phyloP scores from a whole-genome alignment of 78 protist species.

The Abeoforma whisleri region DNA sequence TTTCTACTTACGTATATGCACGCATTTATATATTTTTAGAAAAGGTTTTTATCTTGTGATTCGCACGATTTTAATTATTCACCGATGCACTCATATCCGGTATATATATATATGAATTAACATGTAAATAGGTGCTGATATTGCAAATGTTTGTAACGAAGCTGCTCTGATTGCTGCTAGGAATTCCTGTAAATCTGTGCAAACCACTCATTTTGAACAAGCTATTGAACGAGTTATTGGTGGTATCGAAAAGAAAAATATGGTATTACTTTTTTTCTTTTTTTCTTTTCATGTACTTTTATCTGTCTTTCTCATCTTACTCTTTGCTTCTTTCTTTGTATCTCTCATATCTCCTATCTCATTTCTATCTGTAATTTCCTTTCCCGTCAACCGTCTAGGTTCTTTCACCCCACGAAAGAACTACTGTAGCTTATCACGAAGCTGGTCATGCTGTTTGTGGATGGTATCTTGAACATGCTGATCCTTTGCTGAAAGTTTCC shows the following conservation, averaged over 20 bases:
- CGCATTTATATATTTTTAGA: no score
- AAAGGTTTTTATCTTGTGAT: no score
- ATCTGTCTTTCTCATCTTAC: no score
- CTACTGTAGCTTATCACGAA: slow-evolving; percentile 91
- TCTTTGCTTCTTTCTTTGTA: no score
- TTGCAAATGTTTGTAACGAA: slow-evolving; percentile 87
- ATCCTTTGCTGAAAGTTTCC: slow-evolving; percentile 85
- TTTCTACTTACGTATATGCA: no score
- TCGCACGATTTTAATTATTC: not conserved
- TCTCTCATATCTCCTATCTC: no score
- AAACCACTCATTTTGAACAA: slow-evolving; percentile 67
- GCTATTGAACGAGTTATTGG: slow-evolving; percentile 93
- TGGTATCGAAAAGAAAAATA: slow-evolving; percentile 60
- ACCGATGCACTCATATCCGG: not conserved
- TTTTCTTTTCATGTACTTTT: no score
- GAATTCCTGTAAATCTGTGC: not conserved
- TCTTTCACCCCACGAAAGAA: slow-evolving; percentile 63
- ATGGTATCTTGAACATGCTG: slow-evolving; percentile 90
- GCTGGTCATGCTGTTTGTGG: slow-evolving; percentile 96
- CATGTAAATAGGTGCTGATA: slow-evolving; percentile 68
- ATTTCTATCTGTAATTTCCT: no score
- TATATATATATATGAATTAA: not conserved
- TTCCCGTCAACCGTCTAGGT: no score
- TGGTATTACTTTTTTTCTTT: no score
- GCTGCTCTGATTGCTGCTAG: slow-evolving; percentile 85